Conservation (phyloP, 2,329 filamentous ascomycete species). For the Aotearoamyces nothofagi region DNA sequence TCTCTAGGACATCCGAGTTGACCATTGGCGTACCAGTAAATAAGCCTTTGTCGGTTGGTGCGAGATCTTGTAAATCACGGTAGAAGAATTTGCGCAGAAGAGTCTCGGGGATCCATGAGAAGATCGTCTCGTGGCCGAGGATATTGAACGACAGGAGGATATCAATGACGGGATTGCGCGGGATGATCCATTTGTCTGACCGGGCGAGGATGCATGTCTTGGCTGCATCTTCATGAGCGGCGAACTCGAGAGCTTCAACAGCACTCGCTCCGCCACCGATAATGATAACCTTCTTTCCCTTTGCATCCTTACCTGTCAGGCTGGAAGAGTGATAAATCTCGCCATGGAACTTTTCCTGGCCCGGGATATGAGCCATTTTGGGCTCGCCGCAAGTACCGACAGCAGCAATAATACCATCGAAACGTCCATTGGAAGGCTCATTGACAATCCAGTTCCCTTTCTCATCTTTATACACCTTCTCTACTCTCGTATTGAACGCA, state of each 20-base stretch:
- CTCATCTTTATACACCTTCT: slow-evolving; percentile 52
- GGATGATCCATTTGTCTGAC: slow-evolving; percentile 79
- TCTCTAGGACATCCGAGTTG: slow-evolving; percentile 65
- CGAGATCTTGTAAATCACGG: slow-evolving; percentile 59
- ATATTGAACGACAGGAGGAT: slow-evolving; percentile 62
- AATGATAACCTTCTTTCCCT: slow-evolving; percentile 60
- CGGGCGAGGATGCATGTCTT: slow-evolving; percentile 61
- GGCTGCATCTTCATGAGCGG: slow-evolving; percentile 46
- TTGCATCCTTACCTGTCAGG: slow-evolving; percentile 56
- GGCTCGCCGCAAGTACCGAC: slow-evolving; percentile 70
- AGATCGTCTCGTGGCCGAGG: slow-evolving; percentile 58
- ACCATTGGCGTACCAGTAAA: slow-evolving; percentile 81
- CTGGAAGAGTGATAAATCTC: slow-evolving; percentile 61
- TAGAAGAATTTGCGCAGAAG: slow-evolving; percentile 71
- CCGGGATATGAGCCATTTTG: slow-evolving; percentile 55
- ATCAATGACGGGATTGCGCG: slow-evolving; percentile 62
- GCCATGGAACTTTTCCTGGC: slow-evolving; percentile 59
- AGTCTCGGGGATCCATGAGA: slow-evolving; percentile 67
- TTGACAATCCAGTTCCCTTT: slow-evolving; percentile 68
- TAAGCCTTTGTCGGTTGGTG: slow-evolving; percentile 55
- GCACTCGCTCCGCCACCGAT: slow-evolving; percentile 71
- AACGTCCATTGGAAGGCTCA: slow-evolving; percentile 50
- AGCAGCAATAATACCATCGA: slow-evolving; percentile 66
- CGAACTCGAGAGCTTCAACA: slow-evolving; percentile 72
- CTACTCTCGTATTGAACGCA: slow-evolving; percentile 53